Evolutionary conservation across 2,329 filamentous ascomycete species (phyloP), one percentile per base, ranked within the genome.

Genomic region (Fusarium pininemorale): DNA sequence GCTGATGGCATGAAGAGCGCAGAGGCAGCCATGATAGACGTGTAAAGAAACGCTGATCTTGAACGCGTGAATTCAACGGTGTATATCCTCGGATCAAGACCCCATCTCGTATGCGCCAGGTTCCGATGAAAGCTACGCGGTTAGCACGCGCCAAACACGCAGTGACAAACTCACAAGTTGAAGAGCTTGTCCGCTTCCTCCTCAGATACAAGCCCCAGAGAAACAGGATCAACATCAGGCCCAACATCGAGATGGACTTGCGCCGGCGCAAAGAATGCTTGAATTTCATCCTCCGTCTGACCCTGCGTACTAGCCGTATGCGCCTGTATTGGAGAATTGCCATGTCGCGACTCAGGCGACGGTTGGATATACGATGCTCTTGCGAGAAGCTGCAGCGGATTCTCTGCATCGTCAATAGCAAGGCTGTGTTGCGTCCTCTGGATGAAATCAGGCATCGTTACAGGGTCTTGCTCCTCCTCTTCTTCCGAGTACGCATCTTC

Each of bases 91-190:
- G 91, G 90, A 74, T 94, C 92, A 14, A 94, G 87, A 1, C 92
- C 92, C 92, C 92, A 94, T 79, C 92, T 84, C 0, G 92, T 94
- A 79, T 94, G 92, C 4, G 92, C 90, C 10, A 94, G 86, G 56
- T 92, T 91, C 30, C 90, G 86, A 77, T 93, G 90, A 75, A 93
- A 94, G 76, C 91, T 93, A 20, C 39, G 7, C 58, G 38, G 24
- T 44, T 48, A 64, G 63, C 3, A 39, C 10, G 45, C 18, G n/a
- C 24, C 15, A 37, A 4, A 45, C 10, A 53, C 7, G 12, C 2
- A 13, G 22, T 14, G 3, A 6, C 7, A 22, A 15, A 83, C 88
- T 81, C 84, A 93, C 91, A 90, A 93, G 61, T 84, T 81, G 63
- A 94, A 91, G 4, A 94, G 84, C 6, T 87, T 86, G 38, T 90